Base-by-base conservation (phyloP, 2,329 filamentous ascomycete genomes). In the Emergomyces orientalis region DNA sequence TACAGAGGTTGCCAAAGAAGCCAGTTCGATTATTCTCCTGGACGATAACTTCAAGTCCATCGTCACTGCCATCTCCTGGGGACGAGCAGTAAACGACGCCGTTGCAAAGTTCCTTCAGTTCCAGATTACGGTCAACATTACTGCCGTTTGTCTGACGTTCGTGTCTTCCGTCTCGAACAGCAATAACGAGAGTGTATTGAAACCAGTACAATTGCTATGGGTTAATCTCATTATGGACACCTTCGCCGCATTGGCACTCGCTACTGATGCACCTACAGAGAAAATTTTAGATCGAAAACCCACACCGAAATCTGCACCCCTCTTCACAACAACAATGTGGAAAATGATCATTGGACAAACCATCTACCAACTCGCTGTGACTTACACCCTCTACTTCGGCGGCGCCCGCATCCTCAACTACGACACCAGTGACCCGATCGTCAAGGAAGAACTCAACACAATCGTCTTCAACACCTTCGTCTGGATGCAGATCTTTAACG, bases 401-500 rank as follows among this genome's bases (percentile, higher is more conserved):
- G 85, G 82, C 59, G 76, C 76, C 63, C 77, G 71, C 41, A 85
- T 90, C 17, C 80, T 90, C n/a, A 79, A 79, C 9, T 85, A 87
- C 68, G 73, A 81, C 17, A 78, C 78, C 37, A 73, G 76, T 3
- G 76, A 81, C 37, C 70, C 78, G 41, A 73, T 82, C 8, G 72
- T 76, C 43, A 66, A 73, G 6, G 71, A 68, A 17, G 81, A 89
- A 69, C 81, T 95, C 64, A 80, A 86, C 62, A 95, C 91, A 2
- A 82, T 97, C 57, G 89, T 97, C 8, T 97, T 97, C 83, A 97
- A 97, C 79, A 94, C 91, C 0, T 97, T 97, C 73, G 93, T 97
- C 61, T 97, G 93, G 93, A 97, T 97, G 92, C 93, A 97, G 71
- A 95, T 97, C 69, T 97, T 97, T 80, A 97, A 97, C 77, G 89